These are phyloP conservation scores for Tetracladium maxilliforme DNA, from an alignment of 2,329 filamentous ascomycete species.

Conservation along the genomic window DNA sequence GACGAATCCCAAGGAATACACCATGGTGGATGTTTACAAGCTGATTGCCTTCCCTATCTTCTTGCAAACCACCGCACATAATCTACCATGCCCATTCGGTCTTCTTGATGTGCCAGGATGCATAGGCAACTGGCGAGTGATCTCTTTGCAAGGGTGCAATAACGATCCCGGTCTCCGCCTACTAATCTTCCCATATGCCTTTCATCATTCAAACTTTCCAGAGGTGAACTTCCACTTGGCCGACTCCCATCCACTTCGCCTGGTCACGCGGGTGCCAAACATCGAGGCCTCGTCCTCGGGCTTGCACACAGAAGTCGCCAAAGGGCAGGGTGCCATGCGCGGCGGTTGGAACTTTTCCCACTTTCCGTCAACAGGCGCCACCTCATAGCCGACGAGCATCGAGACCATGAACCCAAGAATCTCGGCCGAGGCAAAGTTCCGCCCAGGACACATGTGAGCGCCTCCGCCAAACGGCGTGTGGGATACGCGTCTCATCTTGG, in stretches of 20 bases:
- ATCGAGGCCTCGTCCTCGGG: constrained; percentile 1
- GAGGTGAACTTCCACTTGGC: constrained; percentile 1
- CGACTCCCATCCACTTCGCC: constrained; percentile 1
- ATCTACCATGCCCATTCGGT: too few relatives aligned
- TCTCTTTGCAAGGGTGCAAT: too few relatives aligned
- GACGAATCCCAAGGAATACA: too few relatives aligned
- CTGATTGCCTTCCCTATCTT: too few relatives aligned
- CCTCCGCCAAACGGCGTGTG: constrained; percentile 20
- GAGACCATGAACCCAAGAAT: constrained; percentile 18
- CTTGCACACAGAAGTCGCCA: background rate
- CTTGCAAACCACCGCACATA: too few relatives aligned
- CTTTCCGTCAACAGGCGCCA: constrained; percentile 2
- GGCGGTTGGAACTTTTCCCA: constrained; percentile 1
- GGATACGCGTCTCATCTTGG: constrained; percentile 5
- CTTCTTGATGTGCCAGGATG: too few relatives aligned
- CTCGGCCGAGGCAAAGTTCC: constrained; percentile 22
- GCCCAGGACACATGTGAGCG: constrained; percentile 22
- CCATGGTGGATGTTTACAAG: too few relatives aligned
- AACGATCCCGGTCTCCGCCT: too few relatives aligned
- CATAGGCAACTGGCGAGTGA: too few relatives aligned
- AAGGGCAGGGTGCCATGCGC: background rate
- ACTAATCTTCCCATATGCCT: background rate
- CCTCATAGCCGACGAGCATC: constrained; percentile 16
- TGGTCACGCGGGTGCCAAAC: constrained; percentile 1
- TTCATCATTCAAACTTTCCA: background rate